phyloP scores from a whole-genome alignment of 2,329 filamentous ascomycete species.

The Botryotinia narcissicola region DNA sequence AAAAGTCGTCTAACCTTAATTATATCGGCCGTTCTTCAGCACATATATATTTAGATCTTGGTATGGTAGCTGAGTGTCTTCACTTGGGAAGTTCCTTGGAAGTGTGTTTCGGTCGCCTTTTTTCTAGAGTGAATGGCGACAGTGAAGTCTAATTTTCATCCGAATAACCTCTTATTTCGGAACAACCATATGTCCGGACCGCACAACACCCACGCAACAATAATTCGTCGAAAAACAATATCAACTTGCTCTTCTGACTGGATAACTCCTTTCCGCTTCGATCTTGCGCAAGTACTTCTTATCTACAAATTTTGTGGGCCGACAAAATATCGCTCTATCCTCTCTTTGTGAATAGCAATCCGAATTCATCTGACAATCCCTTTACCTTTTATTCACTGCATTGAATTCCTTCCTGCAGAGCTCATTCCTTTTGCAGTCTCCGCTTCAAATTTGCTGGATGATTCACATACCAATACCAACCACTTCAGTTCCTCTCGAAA shows the following conservation, averaged over 20 bases:
- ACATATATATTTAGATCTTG: neutral
- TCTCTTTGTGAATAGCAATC: neutral
- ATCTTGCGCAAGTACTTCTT: neutral
- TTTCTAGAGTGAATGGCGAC: slow-evolving; percentile 8
- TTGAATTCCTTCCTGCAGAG: neutral
- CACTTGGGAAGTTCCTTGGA: neutral
- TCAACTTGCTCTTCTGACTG: neutral
- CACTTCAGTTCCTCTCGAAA: neutral
- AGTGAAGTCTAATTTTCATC: slow-evolving; percentile 6
- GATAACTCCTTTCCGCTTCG: neutral
- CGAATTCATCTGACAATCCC: neutral
- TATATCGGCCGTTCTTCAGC: neutral
- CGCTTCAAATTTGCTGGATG: neutral
- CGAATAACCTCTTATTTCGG: slow-evolving; percentile 7
- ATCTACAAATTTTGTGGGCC: neutral
- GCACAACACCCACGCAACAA: neutral
- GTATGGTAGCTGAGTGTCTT: neutral
- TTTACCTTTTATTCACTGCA: neutral
- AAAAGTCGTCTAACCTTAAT: neutral
- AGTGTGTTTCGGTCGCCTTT: neutral
- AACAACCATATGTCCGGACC: neutral
- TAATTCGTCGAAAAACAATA: neutral
- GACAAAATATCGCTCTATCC: neutral
- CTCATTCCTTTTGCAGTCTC: neutral
- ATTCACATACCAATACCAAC: neutral